phyloP scores from a whole-genome alignment of 2,329 filamentous ascomycete species.

The Fusarium musae region DNA sequence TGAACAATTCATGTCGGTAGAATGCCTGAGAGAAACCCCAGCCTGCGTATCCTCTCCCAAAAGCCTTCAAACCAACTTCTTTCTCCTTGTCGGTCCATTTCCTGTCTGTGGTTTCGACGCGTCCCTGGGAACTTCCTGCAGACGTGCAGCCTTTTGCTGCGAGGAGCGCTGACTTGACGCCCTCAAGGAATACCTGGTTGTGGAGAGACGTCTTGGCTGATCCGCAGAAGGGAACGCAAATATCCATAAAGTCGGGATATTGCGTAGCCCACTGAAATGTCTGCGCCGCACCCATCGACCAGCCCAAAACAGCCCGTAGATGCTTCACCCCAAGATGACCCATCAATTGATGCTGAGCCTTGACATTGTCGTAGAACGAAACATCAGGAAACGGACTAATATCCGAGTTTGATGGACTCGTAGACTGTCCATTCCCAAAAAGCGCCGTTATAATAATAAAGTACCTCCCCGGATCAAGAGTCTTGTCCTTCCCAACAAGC shows the following conservation, averaged over 20 bases:
- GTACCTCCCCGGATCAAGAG: constrained; percentile 67
- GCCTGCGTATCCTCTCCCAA: constrained; percentile 80
- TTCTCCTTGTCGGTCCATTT: constrained; percentile 56
- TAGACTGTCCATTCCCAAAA: constrained; percentile 64
- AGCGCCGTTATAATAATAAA: constrained; percentile 63
- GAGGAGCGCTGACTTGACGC: constrained; percentile 60
- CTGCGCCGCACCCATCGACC: constrained; percentile 67
- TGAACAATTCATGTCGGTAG: constrained; percentile 77
- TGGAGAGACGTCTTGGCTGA: constrained; percentile 62
- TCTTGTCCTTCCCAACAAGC: constrained; percentile 74
- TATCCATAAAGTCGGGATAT: constrained; percentile 59
- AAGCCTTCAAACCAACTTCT: constrained; percentile 68
- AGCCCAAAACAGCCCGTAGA: constrained; percentile 62
- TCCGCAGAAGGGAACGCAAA: constrained; percentile 61
- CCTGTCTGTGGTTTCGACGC: constrained; percentile 33
- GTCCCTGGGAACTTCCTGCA: constrained; percentile 59
- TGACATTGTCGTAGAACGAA: constrained; percentile 63
- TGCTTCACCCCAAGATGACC: constrained; percentile 55
- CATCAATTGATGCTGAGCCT: constrained; percentile 58
- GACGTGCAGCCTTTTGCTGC: constrained; percentile 54
- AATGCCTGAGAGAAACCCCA: constrained; percentile 86
- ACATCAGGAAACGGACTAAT: constrained; percentile 55
- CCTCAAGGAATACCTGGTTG: constrained; percentile 66
- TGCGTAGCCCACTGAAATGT: constrained; percentile 63
- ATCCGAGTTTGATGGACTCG: constrained; percentile 61